Conservation (phyloP, 73 alveolate species). For the Tetrahymena thermophila region DNA sequence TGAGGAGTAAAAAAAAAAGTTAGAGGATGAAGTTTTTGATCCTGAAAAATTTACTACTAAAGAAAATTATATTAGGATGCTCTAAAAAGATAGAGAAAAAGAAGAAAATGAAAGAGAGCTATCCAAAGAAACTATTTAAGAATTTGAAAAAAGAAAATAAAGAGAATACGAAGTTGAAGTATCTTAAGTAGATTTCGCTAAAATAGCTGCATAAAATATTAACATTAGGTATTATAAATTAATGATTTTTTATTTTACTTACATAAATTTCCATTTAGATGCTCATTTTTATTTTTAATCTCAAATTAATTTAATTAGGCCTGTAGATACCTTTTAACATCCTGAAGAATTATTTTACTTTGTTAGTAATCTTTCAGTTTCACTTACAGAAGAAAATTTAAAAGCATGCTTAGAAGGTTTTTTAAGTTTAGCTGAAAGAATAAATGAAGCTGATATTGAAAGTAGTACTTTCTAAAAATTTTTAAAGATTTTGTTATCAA, state of each 20-base stretch:
- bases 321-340: not conserved
- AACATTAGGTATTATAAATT: not conserved
- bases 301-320: not conserved
- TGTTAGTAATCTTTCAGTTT: not conserved
- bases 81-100: not conserved
- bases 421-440: not conserved
- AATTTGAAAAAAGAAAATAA: not conserved
- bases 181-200: not conserved
- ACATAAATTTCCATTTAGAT: too few species aligned
- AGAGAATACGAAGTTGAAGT: not conserved
- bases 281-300: too few species aligned
- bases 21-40: not conserved
- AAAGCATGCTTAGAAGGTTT: not conserved
- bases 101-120: not conserved
- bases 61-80: not conserved
- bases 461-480: not conserved
- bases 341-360: not conserved
- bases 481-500: not conserved
- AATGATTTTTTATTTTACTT: too few species aligned
- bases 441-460: not conserved
- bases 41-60: not conserved
- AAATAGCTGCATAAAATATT: not conserved
- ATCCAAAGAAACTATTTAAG: not conserved
- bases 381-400: not conserved
- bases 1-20: not conserved